These are phyloP conservation scores for Nakazawaea anatomiae DNA, from an alignment of 805 yeast species.

Conservation along the genomic window DNA sequence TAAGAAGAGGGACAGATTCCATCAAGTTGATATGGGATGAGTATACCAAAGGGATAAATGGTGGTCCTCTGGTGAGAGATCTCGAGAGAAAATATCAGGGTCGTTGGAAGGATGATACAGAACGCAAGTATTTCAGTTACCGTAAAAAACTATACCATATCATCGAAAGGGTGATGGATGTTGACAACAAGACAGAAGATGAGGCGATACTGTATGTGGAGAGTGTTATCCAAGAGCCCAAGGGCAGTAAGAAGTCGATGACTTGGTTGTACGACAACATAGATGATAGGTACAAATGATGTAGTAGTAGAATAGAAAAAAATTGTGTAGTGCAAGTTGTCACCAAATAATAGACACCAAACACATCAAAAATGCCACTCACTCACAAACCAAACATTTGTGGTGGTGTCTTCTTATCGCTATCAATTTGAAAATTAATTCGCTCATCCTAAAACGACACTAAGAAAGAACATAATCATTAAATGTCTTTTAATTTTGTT, in stretches of 20 bases:
- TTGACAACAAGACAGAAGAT: slow-evolving; percentile 1
- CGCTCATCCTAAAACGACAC: no score
- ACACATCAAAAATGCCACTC: no score
- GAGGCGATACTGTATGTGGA: slow-evolving; percentile 8
- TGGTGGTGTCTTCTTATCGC: no score
- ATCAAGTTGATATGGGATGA: slow-evolving; percentile 18
- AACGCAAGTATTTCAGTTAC: slow-evolving; percentile 9
- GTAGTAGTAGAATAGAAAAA: neutral
- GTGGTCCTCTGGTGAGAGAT: slow-evolving; percentile 31
- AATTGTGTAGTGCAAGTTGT: no score
- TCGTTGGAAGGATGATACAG: slow-evolving; percentile 28
- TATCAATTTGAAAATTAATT: no score
- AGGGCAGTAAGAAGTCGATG: slow-evolving; percentile 5
- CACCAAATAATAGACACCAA: no score
- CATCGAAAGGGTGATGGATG: slow-evolving; percentile 8
- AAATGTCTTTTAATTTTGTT: no score
- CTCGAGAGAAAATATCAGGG: slow-evolving; percentile 33
- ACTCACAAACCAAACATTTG: no score
- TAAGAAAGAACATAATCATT: no score
- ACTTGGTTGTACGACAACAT: slow-evolving; percentile 10
- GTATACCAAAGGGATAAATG: slow-evolving; percentile 32
- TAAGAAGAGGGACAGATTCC: slow-evolving; percentile 8
- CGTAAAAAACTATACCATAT: slow-evolving; percentile 7
- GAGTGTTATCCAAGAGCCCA: neutral
- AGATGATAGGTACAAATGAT: neutral